These are phyloP conservation scores for Citrus sp. DNA, from an alignment of 345 rosid genomes.

Conservation along the genomic window DNA sequence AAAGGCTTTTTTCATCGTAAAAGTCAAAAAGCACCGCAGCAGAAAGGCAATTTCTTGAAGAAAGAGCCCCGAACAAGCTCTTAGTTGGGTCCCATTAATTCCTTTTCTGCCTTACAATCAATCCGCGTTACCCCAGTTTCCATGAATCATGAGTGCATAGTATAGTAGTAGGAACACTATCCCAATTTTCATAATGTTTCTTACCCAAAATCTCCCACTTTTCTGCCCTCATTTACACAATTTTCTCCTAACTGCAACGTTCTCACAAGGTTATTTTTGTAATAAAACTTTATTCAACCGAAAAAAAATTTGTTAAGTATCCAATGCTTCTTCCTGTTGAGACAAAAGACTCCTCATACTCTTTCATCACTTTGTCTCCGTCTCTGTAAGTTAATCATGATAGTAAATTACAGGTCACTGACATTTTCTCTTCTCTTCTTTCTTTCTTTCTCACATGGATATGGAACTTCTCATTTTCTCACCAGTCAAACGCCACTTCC, in stretches of 20 bases:
- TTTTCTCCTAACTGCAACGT: not conserved
- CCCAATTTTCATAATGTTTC: too few species aligned
- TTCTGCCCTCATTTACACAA: not conserved
- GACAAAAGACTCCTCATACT: not conserved
- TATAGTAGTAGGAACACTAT: too few species aligned
- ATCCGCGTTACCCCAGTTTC: not conserved
- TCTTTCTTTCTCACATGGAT: constrained; percentile 39
- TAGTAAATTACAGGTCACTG: constrained; percentile 24
- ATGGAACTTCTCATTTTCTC: constrained; percentile 40
- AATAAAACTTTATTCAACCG: not conserved
- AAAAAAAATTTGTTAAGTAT: not conserved
- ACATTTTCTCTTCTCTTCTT: constrained; percentile 16
- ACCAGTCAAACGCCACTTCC: constrained; percentile 39
- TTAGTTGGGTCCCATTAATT: not conserved
- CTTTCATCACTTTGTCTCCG: not conserved
- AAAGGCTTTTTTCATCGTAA: not conserved
- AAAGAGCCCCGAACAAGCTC: not conserved
- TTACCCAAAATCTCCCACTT: not conserved
- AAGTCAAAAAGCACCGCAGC: constrained; percentile 8
- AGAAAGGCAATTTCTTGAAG: constrained; percentile 9
- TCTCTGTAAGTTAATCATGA: not conserved
- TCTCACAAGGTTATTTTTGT: not conserved
- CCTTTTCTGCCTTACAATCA: not conserved
- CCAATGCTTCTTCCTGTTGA: constrained; percentile 10
- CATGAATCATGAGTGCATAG: not conserved